phyloP scores from a whole-genome alignment of 2,329 filamentous ascomycete genomes.

The Nemania bipapillata region DNA sequence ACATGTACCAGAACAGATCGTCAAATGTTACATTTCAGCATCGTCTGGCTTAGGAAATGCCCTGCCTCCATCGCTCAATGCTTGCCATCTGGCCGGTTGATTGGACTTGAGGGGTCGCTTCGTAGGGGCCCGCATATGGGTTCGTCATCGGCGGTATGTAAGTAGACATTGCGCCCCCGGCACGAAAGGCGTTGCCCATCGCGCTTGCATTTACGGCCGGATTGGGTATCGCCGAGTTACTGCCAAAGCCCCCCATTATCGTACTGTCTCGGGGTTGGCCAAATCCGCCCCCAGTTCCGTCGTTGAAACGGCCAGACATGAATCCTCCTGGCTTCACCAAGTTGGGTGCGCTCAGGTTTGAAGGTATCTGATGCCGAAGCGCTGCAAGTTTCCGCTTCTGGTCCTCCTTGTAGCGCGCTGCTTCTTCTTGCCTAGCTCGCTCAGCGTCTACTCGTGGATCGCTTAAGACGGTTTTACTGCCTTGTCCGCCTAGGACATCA shows the following conservation, averaged over 20 bases:
- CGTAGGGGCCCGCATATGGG: slow-evolving; percentile 42
- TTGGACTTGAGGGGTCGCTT: slow-evolving; percentile 43
- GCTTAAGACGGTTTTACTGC: slow-evolving; percentile 51
- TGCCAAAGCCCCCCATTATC: slow-evolving; percentile 37
- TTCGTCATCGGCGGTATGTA: slow-evolving; percentile 40
- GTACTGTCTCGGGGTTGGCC: slow-evolving; percentile 45
- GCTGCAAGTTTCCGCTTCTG: slow-evolving; percentile 62
- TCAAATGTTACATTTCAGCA: background rate
- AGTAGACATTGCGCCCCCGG: slow-evolving; percentile 38
- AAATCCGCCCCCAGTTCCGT: slow-evolving; percentile 59
- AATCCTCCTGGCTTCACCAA: slow-evolving; percentile 58
- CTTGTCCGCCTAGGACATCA: slow-evolving; percentile 64
- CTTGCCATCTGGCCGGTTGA: slow-evolving; percentile 48
- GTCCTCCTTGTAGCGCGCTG: slow-evolving; percentile 55
- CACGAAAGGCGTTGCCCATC: slow-evolving; percentile 43
- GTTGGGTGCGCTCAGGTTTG: slow-evolving; percentile 51
- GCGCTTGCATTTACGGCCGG: slow-evolving; percentile 39
- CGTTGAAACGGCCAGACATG: slow-evolving; percentile 65
- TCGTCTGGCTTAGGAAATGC: slow-evolving; percentile 43
- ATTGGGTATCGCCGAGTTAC: slow-evolving; percentile 30
- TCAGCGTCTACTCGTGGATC: slow-evolving; percentile 59
- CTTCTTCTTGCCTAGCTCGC: slow-evolving; percentile 56
- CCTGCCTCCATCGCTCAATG: slow-evolving; percentile 52
- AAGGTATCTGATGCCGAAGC: slow-evolving; percentile 63
- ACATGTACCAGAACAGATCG: slow-evolving; percentile 3